A percentile compares a stretch with the other conserved stretches of the same genome.
phyloP scores from a whole-genome alignment of 805 yeast species.

The Kluyveromyces siamensis region DNA sequence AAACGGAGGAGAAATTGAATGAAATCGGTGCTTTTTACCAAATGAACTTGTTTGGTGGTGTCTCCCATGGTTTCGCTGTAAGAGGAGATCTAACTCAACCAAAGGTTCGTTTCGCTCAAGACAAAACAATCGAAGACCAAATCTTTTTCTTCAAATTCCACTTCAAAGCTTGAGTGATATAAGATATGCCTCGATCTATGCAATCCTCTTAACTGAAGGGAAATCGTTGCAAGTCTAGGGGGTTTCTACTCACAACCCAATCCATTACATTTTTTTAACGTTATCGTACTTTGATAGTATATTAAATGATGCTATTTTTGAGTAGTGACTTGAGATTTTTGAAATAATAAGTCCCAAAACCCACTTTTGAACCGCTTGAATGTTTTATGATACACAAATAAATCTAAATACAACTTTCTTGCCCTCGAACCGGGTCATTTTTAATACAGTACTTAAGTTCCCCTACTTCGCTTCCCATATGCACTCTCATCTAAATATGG shows the following conservation, averaged over 20 bases:
- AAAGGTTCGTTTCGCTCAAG: conserved; percentile 51
- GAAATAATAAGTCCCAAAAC: no score
- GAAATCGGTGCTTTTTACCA: conserved; percentile 49
- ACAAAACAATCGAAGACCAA: conserved; percentile 45
- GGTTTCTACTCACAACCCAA: no score
- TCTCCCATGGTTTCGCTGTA: conserved; percentile 68
- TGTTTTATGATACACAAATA: neutral
- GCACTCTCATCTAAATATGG: conserved; percentile 4
- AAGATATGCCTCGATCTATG: no score
- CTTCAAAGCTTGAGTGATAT: neutral
- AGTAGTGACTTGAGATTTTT: no score
- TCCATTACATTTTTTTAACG: no score
- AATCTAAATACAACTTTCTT: neutral
- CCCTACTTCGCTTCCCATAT: neutral
- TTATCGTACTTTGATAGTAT: no score
- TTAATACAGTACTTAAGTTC: neutral
- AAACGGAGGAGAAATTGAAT: conserved; percentile 50
- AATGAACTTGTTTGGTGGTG: conserved; percentile 53
- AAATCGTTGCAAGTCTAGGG: no score
- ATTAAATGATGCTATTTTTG: no score
- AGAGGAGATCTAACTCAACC: conserved; percentile 62
- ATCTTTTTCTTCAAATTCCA: conserved; percentile 22
- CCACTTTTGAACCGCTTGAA: neutral
- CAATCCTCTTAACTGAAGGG: no score
- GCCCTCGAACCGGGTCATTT: neutral